Conservation (phyloP, 257 asterid genomes). For the Scutellaria baicalensis region DNA sequence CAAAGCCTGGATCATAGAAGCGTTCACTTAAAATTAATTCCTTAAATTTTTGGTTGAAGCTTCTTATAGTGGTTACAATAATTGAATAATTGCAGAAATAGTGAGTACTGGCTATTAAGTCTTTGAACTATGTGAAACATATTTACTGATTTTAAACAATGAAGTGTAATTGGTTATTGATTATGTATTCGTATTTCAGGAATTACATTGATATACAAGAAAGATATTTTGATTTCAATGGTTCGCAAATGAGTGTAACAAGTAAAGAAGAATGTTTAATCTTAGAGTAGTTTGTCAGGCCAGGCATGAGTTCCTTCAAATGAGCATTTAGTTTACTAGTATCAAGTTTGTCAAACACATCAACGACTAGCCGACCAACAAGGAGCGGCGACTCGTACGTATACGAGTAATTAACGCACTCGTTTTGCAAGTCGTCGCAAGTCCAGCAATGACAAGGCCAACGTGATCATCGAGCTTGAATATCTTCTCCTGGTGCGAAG, state of each 20-base stretch:
- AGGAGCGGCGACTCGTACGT: too few species aligned
- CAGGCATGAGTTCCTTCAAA: conserved; percentile 96
- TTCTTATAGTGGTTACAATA: not conserved
- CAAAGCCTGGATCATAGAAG: not conserved
- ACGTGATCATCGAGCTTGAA: too few species aligned
- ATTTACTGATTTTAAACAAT: conserved; percentile 2
- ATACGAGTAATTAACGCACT: too few species aligned
- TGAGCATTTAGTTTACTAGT: conserved; percentile 94
- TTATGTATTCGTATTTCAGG: conserved; percentile 34
- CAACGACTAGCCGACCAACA: too few species aligned
- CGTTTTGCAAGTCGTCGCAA: too few species aligned
- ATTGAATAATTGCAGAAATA: not conserved
- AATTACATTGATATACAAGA: too few species aligned
- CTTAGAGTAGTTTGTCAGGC: too few species aligned
- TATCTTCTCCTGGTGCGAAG: too few species aligned
- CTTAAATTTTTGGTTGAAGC: not conserved
- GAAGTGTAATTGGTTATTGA: conserved; percentile 15
- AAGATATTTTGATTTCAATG: too few species aligned
- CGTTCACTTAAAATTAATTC: not conserved
- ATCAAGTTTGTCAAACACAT: conserved; percentile 81
- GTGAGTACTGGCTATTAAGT: not conserved
- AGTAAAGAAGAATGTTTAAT: too few species aligned
- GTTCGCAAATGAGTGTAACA: too few species aligned
- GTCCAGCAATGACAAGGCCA: too few species aligned
- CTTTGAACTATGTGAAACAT: not conserved